Evolutionary conservation across 495 filamentous ascomycete species (phyloP), one percentile per base, ranked within the genome.

Genomic region (Aspergillus olivimuriae): DNA sequence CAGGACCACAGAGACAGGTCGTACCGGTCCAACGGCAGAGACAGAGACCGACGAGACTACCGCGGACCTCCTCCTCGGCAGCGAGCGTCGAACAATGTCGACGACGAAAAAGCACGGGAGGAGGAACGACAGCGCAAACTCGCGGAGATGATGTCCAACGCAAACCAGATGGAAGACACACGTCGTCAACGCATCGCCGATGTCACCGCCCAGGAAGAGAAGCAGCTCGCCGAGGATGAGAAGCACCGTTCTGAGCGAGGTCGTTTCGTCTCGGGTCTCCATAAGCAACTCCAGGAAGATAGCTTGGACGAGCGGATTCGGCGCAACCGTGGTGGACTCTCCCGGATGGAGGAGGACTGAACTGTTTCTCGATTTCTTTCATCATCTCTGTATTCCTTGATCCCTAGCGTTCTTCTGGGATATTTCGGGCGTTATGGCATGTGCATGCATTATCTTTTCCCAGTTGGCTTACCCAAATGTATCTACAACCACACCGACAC

Each of bases 71-170:
- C 48, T 28, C 46, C 43, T 8, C 53, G 63, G 16, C 53, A 60
- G 33, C 44, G 49, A 19, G 53, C 44, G 17, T 36, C 52, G 15
- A 22, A 39, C 12, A 17, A 30, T 11, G 19, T 8, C 16, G 16
- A 47, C 21, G 37, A 45, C 4, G 28, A 47, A 32, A 48, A 44
- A 14, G 45, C 52, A 16, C 62, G 62, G 22, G 57, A 67, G 23
- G 69, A 70, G 46, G 70, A 75, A 32, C 68, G 68, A 23, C 58
- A 59, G 21, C 63, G 64, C 37, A 91, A 86, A 55, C 69, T 97
- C 4, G 87, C 85, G 14, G 85, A 82, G 24, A 98, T 98, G 92
- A 86, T 89, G 55, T 74, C 77, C 18, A 87, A 86, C 41, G 92
- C 92, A n/a, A 70, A 72, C 2, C 77, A 84, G 10, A 72, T 98